These are phyloP conservation scores for Dothistroma septosporum DNA, from an alignment of 2,329 filamentous ascomycete species.

Conservation along the genomic window DNA sequence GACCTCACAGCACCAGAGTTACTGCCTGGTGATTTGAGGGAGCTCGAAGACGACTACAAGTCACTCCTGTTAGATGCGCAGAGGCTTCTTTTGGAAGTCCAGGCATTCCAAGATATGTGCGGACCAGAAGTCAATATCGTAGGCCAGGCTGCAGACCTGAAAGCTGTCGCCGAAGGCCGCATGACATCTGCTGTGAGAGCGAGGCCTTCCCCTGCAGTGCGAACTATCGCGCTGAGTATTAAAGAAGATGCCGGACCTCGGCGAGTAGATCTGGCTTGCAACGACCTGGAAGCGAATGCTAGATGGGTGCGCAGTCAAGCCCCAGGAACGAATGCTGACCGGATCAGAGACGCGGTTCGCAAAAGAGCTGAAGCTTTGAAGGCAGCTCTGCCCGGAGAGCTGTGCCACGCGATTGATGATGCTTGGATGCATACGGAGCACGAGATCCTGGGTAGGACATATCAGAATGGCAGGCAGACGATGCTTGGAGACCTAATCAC, in stretches of 20 bases:
- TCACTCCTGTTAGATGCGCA: not conserved
- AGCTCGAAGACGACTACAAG: constrained; percentile 2
- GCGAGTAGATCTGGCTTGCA: not conserved
- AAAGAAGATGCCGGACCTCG: not conserved
- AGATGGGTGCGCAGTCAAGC: constrained; percentile 1
- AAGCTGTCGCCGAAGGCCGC: constrained; percentile 6
- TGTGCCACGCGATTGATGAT: not conserved
- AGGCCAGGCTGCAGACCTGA: constrained; percentile 3
- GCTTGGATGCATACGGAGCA: constrained; percentile 12
- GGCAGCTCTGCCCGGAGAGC: not conserved
- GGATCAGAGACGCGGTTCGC: not conserved
- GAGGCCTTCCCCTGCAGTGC: not conserved
- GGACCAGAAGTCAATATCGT: constrained; percentile 1
- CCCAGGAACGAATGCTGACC: not conserved
- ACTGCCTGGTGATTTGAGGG: not conserved
- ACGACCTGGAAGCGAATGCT: constrained; percentile 6
- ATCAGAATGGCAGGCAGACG: constrained; percentile 4
- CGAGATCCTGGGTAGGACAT: constrained; percentile 7
- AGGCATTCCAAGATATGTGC: constrained; percentile 6
- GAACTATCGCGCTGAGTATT: not conserved
- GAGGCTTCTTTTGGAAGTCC: not conserved
- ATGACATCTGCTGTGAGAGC: constrained; percentile 4
- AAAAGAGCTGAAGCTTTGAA: constrained; percentile 9
- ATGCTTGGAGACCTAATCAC: constrained; percentile 9
- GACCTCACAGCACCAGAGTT: too few species aligned